Evolutionary conservation across 305 asterid genomes (phyloP).

Genomic region (Fraxinus platypoda): DNA sequence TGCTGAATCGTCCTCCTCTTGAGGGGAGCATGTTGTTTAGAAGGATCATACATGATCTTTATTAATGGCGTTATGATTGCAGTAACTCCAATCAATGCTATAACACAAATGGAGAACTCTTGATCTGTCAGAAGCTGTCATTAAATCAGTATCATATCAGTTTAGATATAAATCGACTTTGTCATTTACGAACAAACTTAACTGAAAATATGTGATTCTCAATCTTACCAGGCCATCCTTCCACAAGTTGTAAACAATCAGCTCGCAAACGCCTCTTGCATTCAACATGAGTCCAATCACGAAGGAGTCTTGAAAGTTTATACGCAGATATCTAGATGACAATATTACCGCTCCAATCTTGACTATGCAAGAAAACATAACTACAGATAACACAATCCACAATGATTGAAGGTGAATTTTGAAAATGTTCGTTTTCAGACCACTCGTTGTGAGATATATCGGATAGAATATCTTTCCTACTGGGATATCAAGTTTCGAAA

Average conservation of each 20-base stretch:
- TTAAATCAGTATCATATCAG: not conserved
- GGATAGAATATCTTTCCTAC: constrained; percentile 65
- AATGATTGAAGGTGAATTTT: constrained; percentile 33
- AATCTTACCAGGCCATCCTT: constrained; percentile 46
- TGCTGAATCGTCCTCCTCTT: constrained; percentile 66
- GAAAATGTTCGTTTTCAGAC: constrained; percentile 64
- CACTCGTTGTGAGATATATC: constrained; percentile 63
- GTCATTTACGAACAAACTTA: not conserved
- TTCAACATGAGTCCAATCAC: constrained; percentile 62
- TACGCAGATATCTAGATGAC: constrained; percentile 35
- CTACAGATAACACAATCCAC: constrained; percentile 35
- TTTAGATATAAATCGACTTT: not conserved
- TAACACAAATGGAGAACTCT: constrained; percentile 53
- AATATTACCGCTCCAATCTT: constrained; percentile 44
- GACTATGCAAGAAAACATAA: constrained; percentile 25
- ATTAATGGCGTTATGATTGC: constrained; percentile 58
- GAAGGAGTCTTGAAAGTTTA: constrained; percentile 41
- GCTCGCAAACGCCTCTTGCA: constrained; percentile 61
- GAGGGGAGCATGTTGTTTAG: constrained; percentile 25
- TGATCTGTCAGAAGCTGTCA: constrained; percentile 49
- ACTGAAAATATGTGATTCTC: not conserved
- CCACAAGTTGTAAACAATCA: constrained; percentile 59
- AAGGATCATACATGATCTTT: constrained; percentile 47
- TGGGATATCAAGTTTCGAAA: constrained; percentile 51
- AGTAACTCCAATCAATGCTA: constrained; percentile 54